These are phyloP conservation scores for Candida manassasensis DNA, from an alignment of 805 yeast genomes.

Conservation along the genomic window DNA sequence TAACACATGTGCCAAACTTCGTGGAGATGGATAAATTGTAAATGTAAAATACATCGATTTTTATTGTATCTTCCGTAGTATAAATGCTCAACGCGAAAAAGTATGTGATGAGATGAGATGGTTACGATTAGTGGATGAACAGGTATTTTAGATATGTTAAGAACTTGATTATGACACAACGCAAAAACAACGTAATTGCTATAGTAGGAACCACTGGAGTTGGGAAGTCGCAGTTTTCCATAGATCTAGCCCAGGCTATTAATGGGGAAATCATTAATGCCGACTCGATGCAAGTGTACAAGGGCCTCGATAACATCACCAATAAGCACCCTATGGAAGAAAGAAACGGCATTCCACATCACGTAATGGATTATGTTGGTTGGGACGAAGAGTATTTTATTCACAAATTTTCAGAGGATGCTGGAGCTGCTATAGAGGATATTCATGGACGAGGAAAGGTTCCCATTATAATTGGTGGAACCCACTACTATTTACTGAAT, in stretches of 20 bases:
- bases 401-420: conserved; percentile 74
- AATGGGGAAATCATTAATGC: conserved; percentile 92
- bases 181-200: conserved; percentile 46
- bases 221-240: conserved; percentile 83
- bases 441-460: conserved; percentile 64
- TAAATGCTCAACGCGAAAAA: no score
- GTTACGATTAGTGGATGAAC: conserved; percentile 7
- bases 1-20: no score
- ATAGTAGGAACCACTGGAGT: conserved; percentile 95
- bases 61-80: no score
- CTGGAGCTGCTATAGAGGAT: conserved; percentile 54
- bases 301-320: conserved; percentile 68
- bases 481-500: conserved; percentile 87
- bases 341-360: conserved; percentile 72
- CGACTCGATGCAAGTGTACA: conserved; percentile 95
- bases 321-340: conserved; percentile 87
- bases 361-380: conserved; percentile 75
- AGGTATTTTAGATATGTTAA: conserved; percentile 16
- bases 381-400: conserved; percentile 83
- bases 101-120: conserved; percentile 2
- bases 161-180: conserved; percentile 25
- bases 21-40: no score
- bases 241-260: conserved; percentile 70
- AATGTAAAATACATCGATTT: no score
- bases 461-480: conserved; percentile 93